A percentile compares a stretch with the other conserved stretches of the same genome.
Evolutionary conservation across 1,139 yeast species (phyloP).

Genomic region (Arxiozyma telluris): DNA sequence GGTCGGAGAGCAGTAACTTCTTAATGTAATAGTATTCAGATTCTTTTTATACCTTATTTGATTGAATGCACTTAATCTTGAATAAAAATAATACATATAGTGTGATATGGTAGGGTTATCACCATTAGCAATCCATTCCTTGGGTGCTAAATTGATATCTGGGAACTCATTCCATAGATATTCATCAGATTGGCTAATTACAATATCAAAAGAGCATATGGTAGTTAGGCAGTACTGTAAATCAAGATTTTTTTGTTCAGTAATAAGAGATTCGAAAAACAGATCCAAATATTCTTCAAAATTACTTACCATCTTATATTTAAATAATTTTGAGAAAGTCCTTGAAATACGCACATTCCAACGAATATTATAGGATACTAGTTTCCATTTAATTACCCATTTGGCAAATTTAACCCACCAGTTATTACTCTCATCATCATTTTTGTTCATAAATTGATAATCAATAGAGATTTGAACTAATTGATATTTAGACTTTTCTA

Average conservation of each 20-base stretch:
- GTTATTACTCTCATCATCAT: conserved; percentile 6
- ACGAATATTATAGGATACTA: conserved; percentile 26
- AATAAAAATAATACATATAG: conserved; percentile 25
- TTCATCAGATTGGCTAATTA: conserved; percentile 21
- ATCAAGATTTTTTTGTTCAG: conserved; percentile 10
- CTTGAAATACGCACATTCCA: conserved; percentile 28
- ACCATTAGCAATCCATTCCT: conserved; percentile 21
- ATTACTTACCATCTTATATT: conserved; percentile 11
- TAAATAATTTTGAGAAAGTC: conserved; percentile 18
- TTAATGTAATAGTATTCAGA: conserved; percentile 18
- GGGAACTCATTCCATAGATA: conserved; percentile 25
- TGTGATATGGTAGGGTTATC: conserved; percentile 29
- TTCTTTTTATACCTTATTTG: conserved; percentile 9
- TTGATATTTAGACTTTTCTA: conserved; percentile 28
- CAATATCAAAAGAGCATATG: conserved; percentile 22
- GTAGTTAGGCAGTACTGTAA: conserved; percentile 19
- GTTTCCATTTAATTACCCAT: conserved; percentile 27
- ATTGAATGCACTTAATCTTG: conserved; percentile 15
- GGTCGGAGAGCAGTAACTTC: conserved; percentile 21
- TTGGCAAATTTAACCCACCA: conserved; percentile 27
- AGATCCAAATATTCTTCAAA: conserved; percentile 23
- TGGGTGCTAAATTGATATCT: conserved; percentile 13
- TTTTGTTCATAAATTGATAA: conserved; percentile 19
- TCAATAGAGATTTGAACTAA: conserved; percentile 27
- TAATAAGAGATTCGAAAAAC: conserved; percentile 21